These are phyloP conservation scores for Artemisia annua DNA, from an alignment of 129 eudicot species.

Conservation along the genomic window DNA sequence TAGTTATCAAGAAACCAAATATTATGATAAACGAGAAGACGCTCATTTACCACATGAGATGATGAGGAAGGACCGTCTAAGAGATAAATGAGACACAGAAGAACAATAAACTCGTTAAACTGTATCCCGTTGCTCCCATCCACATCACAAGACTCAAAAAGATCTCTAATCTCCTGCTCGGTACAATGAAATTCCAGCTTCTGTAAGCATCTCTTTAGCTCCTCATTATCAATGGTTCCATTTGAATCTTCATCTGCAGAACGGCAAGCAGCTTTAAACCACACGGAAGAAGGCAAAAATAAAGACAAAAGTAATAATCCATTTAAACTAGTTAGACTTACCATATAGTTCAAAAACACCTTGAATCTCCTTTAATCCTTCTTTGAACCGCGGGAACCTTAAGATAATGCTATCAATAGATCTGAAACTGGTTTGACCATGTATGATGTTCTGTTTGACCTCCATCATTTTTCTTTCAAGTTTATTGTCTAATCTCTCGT, in stretches of 20 bases:
- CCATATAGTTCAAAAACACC: conserved; percentile 12
- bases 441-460: conserved; percentile 41
- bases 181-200: conserved; percentile 45
- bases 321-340: conserved; percentile 47
- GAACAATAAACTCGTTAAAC: conserved; percentile 67
- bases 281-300: conserved; percentile 10
- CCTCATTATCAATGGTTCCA: conserved; percentile 59
- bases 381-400: conserved; percentile 56
- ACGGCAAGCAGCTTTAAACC: not conserved
- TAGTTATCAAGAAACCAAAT: conserved; percentile 11
- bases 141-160: conserved; percentile 61
- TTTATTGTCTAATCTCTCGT: conserved; percentile 53
- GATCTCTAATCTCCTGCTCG: conserved; percentile 62
- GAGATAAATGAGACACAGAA: conserved; percentile 63
- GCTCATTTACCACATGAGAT: conserved; percentile 41
- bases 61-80: conserved; percentile 51
- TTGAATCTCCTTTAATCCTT: conserved; percentile 49
- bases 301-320: conserved; percentile 20
- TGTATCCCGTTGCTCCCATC: conserved; percentile 62
- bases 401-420: conserved; percentile 62
- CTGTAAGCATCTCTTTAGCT: conserved; percentile 65
- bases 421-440: conserved; percentile 43
- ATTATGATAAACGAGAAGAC: conserved; percentile 50
- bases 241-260: conserved; percentile 64
- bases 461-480: conserved; percentile 70